These are phyloP conservation scores for Corymbia maculata DNA, from an alignment of 345 rosid species.

Conservation along the genomic window DNA sequence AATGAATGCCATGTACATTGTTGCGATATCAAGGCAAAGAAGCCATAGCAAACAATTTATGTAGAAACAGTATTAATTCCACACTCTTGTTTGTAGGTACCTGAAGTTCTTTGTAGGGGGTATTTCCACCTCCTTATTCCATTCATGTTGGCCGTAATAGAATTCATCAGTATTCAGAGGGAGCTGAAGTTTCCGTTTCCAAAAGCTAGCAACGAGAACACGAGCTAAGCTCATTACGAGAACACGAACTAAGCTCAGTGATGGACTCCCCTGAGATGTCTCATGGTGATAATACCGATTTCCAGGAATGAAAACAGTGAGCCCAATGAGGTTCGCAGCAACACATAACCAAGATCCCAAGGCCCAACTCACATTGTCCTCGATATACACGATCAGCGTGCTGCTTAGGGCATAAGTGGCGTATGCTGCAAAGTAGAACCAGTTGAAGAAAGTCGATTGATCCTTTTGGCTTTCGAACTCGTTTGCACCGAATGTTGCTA, in stretches of 20 bases:
- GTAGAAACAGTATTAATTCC: background rate
- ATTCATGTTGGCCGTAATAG: background rate
- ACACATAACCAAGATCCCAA: slow-evolving; percentile 38
- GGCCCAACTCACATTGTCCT: slow-evolving; percentile 43
- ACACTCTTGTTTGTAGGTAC: slow-evolving; percentile 1
- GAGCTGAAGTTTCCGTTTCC: slow-evolving; percentile 19
- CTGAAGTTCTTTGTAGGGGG: slow-evolving; percentile 20
- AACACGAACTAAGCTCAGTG: slow-evolving; percentile 6
- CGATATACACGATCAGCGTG: slow-evolving; percentile 24
- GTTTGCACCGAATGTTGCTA: slow-evolving; percentile 32
- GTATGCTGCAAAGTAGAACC: slow-evolving; percentile 27
- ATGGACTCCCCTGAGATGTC: slow-evolving; percentile 40
- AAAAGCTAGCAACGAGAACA: slow-evolving; percentile 26
- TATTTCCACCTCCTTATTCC: background rate
- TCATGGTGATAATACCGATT: slow-evolving; percentile 17
- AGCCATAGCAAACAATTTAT: background rate
- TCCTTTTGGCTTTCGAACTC: slow-evolving; percentile 25
- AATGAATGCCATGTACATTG: background rate
- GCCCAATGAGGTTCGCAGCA: slow-evolving; percentile 12
- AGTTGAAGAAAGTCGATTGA: slow-evolving; percentile 36
- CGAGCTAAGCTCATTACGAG: background rate
- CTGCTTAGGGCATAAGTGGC: background rate
- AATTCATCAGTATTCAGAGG: slow-evolving; percentile 23
- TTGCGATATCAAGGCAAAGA: background rate
- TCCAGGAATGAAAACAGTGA: slow-evolving; percentile 22